Percentiles rank a stretch among this genome's conserved stretches.
Evolutionary conservation across 805 yeast genomes (phyloP).

Genomic region (Kluyveromyces aestuarii): DNA sequence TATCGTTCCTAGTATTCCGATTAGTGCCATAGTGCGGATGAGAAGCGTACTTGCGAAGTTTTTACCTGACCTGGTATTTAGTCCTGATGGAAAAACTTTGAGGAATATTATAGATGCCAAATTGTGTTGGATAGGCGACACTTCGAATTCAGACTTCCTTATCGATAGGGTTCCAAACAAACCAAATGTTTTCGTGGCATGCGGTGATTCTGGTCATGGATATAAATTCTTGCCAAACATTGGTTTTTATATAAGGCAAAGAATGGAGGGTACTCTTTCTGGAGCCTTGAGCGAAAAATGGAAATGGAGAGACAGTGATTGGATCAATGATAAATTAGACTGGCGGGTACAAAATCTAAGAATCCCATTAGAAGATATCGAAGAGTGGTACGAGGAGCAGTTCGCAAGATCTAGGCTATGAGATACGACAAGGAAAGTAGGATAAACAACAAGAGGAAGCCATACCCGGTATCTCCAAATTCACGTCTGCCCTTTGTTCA

Average conservation of each 20-base stretch:
- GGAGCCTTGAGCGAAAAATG: slow-evolving; percentile 19
- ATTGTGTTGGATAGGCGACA: slow-evolving; percentile 36
- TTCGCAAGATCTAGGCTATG: not conserved
- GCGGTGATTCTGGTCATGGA: slow-evolving; percentile 43
- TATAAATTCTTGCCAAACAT: slow-evolving; percentile 39
- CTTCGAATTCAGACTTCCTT: slow-evolving; percentile 33
- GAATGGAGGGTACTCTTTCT: slow-evolving; percentile 24
- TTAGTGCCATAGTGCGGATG: slow-evolving; percentile 14
- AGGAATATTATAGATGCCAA: slow-evolving; percentile 30
- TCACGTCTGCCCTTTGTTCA: no score
- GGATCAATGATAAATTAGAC: slow-evolving; percentile 5
- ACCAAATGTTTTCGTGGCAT: slow-evolving; percentile 31
- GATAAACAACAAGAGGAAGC: no score
- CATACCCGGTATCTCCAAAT: no score
- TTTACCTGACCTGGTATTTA: slow-evolving; percentile 33
- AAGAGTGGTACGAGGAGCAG: not conserved
- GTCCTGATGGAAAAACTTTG: slow-evolving; percentile 2
- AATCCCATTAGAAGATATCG: not conserved
- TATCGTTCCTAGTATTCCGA: slow-evolving; percentile 20
- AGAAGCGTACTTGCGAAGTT: slow-evolving; percentile 22
- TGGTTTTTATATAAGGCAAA: slow-evolving; percentile 34
- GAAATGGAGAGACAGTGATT: slow-evolving; percentile 25
- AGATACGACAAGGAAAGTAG: not conserved
- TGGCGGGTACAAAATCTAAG: slow-evolving; percentile 6
- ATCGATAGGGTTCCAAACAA: slow-evolving; percentile 32